These are phyloP conservation scores for Colletotrichum lini DNA, from an alignment of 2,329 filamentous ascomycete species.

Conservation along the genomic window DNA sequence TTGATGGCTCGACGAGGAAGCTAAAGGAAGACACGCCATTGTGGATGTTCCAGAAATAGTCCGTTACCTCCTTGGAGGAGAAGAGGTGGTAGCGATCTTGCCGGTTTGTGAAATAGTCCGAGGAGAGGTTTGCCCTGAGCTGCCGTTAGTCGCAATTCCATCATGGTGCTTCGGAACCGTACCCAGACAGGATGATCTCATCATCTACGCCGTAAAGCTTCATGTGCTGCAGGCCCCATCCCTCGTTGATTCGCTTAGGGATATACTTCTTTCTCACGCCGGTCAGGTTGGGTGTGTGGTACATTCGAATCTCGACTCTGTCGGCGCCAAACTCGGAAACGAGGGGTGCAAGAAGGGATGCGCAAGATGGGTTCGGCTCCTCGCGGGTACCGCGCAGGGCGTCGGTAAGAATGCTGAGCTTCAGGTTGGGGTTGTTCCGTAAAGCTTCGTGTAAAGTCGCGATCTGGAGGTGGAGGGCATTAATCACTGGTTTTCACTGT, in stretches of 20 bases:
- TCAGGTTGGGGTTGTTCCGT: constrained; percentile 79
- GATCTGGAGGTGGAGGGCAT: constrained; percentile 66
- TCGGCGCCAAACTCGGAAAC: constrained; percentile 86
- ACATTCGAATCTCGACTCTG: constrained; percentile 95
- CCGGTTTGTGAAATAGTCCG: constrained; percentile 96
- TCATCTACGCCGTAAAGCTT: constrained; percentile 97
- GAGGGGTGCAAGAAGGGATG: constrained; percentile 88
- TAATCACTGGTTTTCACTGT: neutral
- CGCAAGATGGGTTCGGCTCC: constrained; percentile 86
- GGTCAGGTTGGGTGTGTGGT: constrained; percentile 95
- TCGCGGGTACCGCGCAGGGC: constrained; percentile 92
- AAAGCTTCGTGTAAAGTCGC: constrained; percentile 83
- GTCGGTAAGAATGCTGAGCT: constrained; percentile 92
- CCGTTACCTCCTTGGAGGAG: constrained; percentile 81
- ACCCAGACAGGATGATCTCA: constrained; percentile 94
- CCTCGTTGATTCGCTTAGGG: constrained; percentile 94
- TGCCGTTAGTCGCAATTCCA: neutral
- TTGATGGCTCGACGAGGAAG: constrained; percentile 80
- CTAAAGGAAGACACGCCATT: constrained; percentile 83
- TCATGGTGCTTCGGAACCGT: constrained; percentile 46
- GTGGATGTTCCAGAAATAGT: constrained; percentile 87
- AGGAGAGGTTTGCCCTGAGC: constrained; percentile 83
- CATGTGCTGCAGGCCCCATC: constrained; percentile 99
- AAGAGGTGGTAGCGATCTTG: constrained; percentile 97
- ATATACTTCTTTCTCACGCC: constrained; percentile 87